These are phyloP conservation scores for Suillus clintonianus DNA, from an alignment of 768 basidiomycete genomes.

Conservation along the genomic window DNA sequence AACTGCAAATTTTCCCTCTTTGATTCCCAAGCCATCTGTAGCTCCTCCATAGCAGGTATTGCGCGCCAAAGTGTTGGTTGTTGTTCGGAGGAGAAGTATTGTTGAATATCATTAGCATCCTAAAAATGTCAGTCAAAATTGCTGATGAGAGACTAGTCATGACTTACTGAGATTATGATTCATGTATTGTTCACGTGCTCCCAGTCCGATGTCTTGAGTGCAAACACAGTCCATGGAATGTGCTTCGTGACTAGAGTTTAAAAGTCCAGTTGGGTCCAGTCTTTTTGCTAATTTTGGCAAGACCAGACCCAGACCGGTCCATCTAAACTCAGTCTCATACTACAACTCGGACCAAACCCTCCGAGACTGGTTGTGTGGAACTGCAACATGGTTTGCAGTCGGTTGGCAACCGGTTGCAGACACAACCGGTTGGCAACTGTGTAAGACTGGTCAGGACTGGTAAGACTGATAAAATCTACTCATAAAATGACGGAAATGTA, in stretches of 20 bases:
- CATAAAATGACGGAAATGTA: neutral
- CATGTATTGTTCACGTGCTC: constrained; percentile 9
- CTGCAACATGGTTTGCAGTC: neutral
- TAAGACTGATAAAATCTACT: neutral
- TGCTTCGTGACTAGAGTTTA: constrained; percentile 3
- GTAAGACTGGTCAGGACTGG: neutral
- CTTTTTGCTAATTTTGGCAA: constrained; percentile 2
- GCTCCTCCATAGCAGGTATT: constrained; percentile 28
- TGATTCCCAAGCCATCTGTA: constrained; percentile 28
- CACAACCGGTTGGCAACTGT: neutral
- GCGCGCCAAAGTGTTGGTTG: constrained; percentile 25
- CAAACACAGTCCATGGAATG: constrained; percentile 23
- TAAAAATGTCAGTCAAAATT: neutral
- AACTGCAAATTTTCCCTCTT: constrained; percentile 15
- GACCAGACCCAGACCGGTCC: constrained; percentile 3
- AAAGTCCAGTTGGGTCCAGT: constrained; percentile 7
- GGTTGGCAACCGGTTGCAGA: neutral
- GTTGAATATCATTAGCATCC: constrained; percentile 27
- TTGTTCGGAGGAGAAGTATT: constrained; percentile 25
- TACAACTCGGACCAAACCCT: neutral
- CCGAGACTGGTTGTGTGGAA: neutral
- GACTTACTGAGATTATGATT: constrained; percentile 13
- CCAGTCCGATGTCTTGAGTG: constrained; percentile 25
- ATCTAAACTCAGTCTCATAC: neutral
- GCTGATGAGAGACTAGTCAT: neutral